phyloP scores from a whole-genome alignment of 768 basidiomycete genomes.

The Trametes sanguinea region DNA sequence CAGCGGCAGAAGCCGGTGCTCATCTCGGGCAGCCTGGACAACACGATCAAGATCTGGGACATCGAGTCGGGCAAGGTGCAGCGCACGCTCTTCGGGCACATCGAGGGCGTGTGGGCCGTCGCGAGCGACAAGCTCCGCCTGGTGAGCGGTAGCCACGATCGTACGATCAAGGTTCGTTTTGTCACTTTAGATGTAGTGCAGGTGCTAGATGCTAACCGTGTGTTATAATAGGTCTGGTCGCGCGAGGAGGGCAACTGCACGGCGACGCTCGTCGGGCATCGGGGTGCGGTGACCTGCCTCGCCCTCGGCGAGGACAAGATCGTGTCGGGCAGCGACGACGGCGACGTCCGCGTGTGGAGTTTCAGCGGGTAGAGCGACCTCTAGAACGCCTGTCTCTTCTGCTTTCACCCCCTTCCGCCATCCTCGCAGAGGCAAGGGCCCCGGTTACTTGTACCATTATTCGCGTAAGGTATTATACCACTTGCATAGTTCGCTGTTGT shows the following conservation, averaged over 20 bases:
- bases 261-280: constrained; percentile 90
- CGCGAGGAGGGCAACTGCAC: constrained; percentile 86
- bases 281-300: constrained; percentile 90
- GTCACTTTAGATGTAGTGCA: neutral
- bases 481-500: too few species aligned
- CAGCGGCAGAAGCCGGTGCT: constrained; percentile 61
- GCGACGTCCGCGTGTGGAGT: constrained; percentile 81
- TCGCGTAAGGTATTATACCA: neutral
- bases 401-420: too few species aligned
- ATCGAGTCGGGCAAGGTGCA: constrained; percentile 78
- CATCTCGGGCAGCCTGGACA: constrained; percentile 89
- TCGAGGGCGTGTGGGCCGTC: constrained; percentile 97
- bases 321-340: constrained; percentile 94
- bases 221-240: constrained; percentile 76
- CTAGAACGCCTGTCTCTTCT: too few species aligned
- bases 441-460: neutral
- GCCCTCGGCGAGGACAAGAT: constrained; percentile 93
- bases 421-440: too few species aligned
- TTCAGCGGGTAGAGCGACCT: constrained; percentile 25
- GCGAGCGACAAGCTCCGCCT: constrained; percentile 90
- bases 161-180: constrained; percentile 86
- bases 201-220: neutral
- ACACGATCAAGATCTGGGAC: constrained; percentile 96
- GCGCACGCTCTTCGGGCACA: constrained; percentile 92
- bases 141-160: constrained; percentile 92